Conservation (phyloP, 1,139 yeast species). For the Nakaseomyces kungkrabaensis region DNA sequence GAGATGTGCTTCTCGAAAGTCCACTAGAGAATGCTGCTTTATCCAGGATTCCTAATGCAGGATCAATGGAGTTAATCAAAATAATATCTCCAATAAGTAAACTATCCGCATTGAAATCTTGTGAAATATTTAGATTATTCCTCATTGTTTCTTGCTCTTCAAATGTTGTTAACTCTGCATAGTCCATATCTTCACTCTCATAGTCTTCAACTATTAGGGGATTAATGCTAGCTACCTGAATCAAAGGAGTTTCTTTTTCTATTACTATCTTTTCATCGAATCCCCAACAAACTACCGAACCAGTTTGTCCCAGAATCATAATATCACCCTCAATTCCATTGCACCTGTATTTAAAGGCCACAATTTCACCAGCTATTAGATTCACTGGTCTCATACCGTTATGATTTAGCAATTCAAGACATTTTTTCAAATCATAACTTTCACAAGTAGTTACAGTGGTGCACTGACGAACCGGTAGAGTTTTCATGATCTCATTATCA, state of each 20-base stretch:
- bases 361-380: conserved; percentile 66
- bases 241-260: conserved; percentile 38
- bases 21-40: conserved; percentile 89
- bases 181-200: conserved; percentile 86
- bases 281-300: conserved; percentile 80
- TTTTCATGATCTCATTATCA: background rate
- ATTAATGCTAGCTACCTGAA: conserved; percentile 40
- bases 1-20: conserved; percentile 71
- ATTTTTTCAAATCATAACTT: conserved; percentile 46
- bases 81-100: conserved; percentile 55
- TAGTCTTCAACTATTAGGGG: conserved; percentile 35
- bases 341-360: conserved; percentile 34
- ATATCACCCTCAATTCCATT: conserved; percentile 38
- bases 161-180: conserved; percentile 40
- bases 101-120: conserved; percentile 24
- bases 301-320: conserved; percentile 52
- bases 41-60: conserved; percentile 47
- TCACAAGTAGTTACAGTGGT: conserved; percentile 68
- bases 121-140: conserved; percentile 1
- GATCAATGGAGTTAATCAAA: conserved; percentile 43
- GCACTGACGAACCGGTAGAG: conserved; percentile 31
- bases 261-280: conserved; percentile 40
- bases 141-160: conserved; percentile 6
- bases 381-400: conserved; percentile 14
- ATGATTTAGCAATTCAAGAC: conserved; percentile 31